Base-by-base conservation (phyloP, 177 flowering plant species). In the Telopea speciosissima region DNA sequence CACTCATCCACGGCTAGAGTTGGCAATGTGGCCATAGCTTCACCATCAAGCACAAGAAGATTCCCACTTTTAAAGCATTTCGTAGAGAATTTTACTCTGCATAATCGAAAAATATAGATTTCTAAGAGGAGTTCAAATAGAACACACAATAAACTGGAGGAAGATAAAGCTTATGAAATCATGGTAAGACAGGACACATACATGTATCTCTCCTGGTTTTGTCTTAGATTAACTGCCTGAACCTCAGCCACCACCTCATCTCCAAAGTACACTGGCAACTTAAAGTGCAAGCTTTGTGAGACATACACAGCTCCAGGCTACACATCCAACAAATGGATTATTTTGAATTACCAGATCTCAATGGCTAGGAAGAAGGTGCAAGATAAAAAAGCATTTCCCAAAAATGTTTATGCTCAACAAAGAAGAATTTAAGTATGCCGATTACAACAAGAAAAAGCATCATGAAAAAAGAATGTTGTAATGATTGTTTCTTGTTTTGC, bases 231-330 rank as follows among this genome's bases (percentile, higher is more conserved):
- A 23, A 67, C 71, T 24, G 92, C 86, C 63, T 85, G 76, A 56
- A 92, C 85, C 70, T 83, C 83, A 42, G 88, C 92, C 16, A 66
- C 68, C 10, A 92, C 78, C 72, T 88, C 83, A 10, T 92, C 95
- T 58, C 84, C 95, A 49, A 86, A 66, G 61, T 82, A 92, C 24
- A 90, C 90, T 0, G 97, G 97, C 45, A 63, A 75, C 70, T 73
- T 87, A 72, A 90, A 94, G 31, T 85, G 84, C 81, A 94, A 74
- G 69, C 81, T 85, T 79, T 94, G 97, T 42, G 94, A 89, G 40
- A 78, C 86, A 76, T 94, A 92, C 11, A 90, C 74, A 56, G 97
- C 92, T 76, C 97, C 96, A 24, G 98, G 98, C 97, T 93, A 71
- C 81, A 79, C 56, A 31, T 25, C 2, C 5, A 58, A 19, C 6